Evolutionary conservation across 352 stramenopile genomes (phyloP).

Genomic region (Globisporangium uncinulatum): DNA sequence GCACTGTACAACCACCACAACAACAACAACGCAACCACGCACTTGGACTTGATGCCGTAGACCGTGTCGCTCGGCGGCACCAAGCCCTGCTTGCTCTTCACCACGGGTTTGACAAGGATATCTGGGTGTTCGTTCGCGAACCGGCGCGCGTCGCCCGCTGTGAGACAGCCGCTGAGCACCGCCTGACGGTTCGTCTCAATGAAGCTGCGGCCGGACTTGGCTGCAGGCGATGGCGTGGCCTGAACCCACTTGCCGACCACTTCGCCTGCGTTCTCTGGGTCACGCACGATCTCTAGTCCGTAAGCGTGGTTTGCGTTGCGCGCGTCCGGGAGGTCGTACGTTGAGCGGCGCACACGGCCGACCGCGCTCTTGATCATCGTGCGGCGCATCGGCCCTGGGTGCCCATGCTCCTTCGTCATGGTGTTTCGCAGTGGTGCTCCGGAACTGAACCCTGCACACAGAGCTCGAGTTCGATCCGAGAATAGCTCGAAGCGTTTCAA

Average conservation of each 20-base stretch:
- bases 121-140: slow-evolving; percentile 69
- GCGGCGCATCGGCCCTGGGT: slow-evolving; percentile 45
- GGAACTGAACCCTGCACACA: no score
- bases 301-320: slow-evolving; percentile 64
- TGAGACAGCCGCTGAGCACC: slow-evolving; percentile 50
- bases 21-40: not conserved
- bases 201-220: slow-evolving; percentile 60
- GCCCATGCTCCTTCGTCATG: slow-evolving; percentile 28
- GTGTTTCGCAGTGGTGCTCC: no score
- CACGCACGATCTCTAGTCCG: slow-evolving; percentile 57
- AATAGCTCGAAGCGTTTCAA: no score
- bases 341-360: slow-evolving; percentile 44
- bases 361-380: slow-evolving; percentile 83
- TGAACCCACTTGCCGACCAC: slow-evolving; percentile 74
- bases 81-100: slow-evolving; percentile 51
- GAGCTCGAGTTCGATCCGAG: no score
- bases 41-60: slow-evolving; percentile 82
- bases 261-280: slow-evolving; percentile 64
- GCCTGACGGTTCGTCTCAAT: slow-evolving; percentile 77
- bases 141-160: slow-evolving; percentile 43
- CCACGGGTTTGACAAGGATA: slow-evolving; percentile 57
- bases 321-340: slow-evolving; percentile 65
- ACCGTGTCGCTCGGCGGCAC: slow-evolving; percentile 48
- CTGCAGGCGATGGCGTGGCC: slow-evolving; percentile 53
- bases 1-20: no score